Base-by-base conservation (phyloP, 2,329 filamentous ascomycete genomes). In the Fusarium sublunatum region DNA sequence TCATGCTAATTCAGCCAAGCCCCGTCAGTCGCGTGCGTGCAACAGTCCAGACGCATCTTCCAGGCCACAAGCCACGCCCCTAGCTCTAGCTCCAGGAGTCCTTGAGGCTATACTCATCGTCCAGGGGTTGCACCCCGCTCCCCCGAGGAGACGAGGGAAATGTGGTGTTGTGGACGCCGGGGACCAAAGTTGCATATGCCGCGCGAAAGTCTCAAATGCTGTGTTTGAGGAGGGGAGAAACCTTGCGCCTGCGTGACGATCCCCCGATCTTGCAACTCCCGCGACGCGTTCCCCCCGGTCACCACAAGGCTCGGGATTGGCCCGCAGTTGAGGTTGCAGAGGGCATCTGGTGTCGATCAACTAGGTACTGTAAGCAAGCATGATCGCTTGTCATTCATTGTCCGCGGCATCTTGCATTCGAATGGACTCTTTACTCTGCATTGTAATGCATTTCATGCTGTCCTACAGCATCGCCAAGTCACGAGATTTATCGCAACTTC, bases 221-320 rank as follows among this genome's bases (percentile, higher is more conserved):
- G 55, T 48, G 35, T 58, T 60, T 53, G 45, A 34, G 31, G 53
- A 43, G 45, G 64, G 13, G 26, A 32, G 34, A 43, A 64, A 57
- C 62, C 63, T 60, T 53, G 54, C 58, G 55, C 56, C 54, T 66
- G 63, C 54, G 53, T 42, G 63, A 61, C 58, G 63, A 66, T 66
- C 63, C 63, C 63, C 63, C 63, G 63, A 66, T 66, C 63, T 67
- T 67, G 24, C 59, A 64, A 64, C 63, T 66, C 63, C 63, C 63
- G 54, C 63, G 40, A 56, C 43, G 55, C 39, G 28, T 43, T 25
- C 25, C 39, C 47, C 62, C 62, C 36, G 38, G 47, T 34, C 36
- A 11, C 25, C 38, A 39, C 12, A 35, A 35, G n/a, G 24, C 31
- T 39, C 31, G 24, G 62, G 58, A 64, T 64, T 65, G 57, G 61